Evolutionary conservation across 352 stramenopile species (phyloP).

Genomic region (Pythium aristosporum): DNA sequence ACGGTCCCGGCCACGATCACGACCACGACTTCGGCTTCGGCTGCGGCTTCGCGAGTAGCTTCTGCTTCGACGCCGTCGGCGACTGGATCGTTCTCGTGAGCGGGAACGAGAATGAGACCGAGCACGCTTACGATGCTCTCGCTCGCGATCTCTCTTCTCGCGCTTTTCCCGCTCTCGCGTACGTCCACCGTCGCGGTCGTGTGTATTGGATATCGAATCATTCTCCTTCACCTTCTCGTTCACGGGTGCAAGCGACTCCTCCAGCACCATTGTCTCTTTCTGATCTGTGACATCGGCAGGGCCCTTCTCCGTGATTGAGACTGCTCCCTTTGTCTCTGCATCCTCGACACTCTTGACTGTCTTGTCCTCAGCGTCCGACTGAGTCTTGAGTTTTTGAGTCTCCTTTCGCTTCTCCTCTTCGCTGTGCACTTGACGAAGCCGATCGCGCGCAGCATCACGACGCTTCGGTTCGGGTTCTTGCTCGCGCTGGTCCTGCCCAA

Average conservation of each 20-base stretch:
- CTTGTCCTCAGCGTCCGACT: slow-evolving; percentile 2
- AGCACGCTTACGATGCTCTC: slow-evolving; percentile 25
- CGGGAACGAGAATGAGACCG: slow-evolving; percentile 30
- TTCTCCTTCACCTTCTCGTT: slow-evolving; percentile 4
- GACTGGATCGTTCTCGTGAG: slow-evolving; percentile 32
- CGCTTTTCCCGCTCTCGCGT: slow-evolving; percentile 15
- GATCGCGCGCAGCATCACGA: slow-evolving; percentile 22
- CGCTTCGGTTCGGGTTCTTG: slow-evolving; percentile 36
- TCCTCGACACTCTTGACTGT: slow-evolving; percentile 1
- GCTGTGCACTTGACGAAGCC: slow-evolving; percentile 27
- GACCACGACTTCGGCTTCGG: slow-evolving; percentile 21
- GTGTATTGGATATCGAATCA: neutral
- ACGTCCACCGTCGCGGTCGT: slow-evolving; percentile 19
- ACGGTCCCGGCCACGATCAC: neutral
- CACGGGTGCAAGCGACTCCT: too few species aligned
- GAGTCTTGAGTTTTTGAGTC: slow-evolving; percentile 1
- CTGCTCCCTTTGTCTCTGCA: too few species aligned
- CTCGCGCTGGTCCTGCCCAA: slow-evolving; percentile 42
- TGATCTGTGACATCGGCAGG: neutral
- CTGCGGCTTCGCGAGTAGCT: slow-evolving; percentile 32
- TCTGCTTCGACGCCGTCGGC: slow-evolving; percentile 26
- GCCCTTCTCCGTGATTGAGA: neutral
- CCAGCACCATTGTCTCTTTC: too few species aligned
- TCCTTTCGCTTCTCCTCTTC: slow-evolving; percentile 18
- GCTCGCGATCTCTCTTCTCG: slow-evolving; percentile 13